Evolutionary conservation across 2,329 filamentous ascomycete genomes (phyloP), one percentile per base, ranked within the genome.

Genomic region (Fusarium brevicatenulatum): DNA sequence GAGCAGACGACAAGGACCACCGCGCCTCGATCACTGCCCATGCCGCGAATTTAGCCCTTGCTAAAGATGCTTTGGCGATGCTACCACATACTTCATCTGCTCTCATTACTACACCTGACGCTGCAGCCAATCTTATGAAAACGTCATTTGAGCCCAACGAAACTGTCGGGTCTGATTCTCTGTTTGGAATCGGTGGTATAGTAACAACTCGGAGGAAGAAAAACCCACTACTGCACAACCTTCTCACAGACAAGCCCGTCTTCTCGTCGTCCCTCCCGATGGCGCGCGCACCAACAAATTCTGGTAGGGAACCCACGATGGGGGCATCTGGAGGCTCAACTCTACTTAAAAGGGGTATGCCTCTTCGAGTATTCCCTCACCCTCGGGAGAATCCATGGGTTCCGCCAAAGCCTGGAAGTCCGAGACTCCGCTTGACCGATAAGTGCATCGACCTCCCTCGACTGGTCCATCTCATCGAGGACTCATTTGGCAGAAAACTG

Each of bases 221-320:
- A 78, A 99, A 99, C 77, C 95, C 95, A 0, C 85, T 99, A 4
- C 96, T 99, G 50, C 95, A 99, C 82, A 98, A 98, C 77, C 89
- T 99, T 3, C 88, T 99, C 15, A 99, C 96, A 4, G 96, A 99
- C 82, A 97, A 97, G 78, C 95, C 96, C 0, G 89, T 95, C 19
- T 92, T 95, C 73, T 98, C 96, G 3, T 96, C 96, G 3, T 99
- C 96, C 1, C 86, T 99, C 1, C 96, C 96, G 0, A 87, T 91
- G 11, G 89, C 91, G 44, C 88, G 93, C 54, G 87, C 94, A 37
- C 71, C 80, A 42, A 70, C 81, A 71, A 76, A 82, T 54, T 78
- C 57, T 59, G 78, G 55, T 63, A 68, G 50, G 40, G 60, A 44
- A 30, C 65, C 58, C 4, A 43, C 56, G 10, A 39, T 66, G n/a